Percentiles rank a stretch among this genome's conserved stretches.
These are phyloP conservation scores for Scheffersomyces lignosus DNA, from an alignment of 805 yeast genomes.

Conservation along the genomic window DNA sequence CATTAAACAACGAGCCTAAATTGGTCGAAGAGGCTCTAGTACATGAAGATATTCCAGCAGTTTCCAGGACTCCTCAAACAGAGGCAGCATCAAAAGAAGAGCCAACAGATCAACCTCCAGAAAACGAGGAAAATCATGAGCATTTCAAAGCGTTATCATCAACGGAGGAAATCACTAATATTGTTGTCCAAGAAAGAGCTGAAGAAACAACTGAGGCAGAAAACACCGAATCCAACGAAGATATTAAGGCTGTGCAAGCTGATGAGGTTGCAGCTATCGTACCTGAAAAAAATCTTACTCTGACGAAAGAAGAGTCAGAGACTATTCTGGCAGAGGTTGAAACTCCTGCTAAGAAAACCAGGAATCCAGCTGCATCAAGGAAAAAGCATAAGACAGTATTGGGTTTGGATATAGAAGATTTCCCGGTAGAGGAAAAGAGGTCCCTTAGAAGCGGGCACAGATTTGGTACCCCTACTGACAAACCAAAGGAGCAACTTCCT, in stretches of 20 bases:
- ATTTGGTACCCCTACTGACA: no score
- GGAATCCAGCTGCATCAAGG: conserved; percentile 3
- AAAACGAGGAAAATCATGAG: neutral
- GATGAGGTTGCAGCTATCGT: neutral
- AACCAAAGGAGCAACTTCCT: neutral
- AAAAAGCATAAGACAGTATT: conserved; percentile 12
- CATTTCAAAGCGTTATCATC: no score
- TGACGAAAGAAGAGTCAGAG: no score
- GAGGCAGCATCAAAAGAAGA: no score
- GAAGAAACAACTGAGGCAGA: neutral
- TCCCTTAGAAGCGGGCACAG: conserved; percentile 26
- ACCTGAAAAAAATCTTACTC: no score
- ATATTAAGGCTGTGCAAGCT: neutral
- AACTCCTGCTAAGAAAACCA: conserved; percentile 1
- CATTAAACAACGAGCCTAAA: neutral
- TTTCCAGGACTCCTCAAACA: no score
- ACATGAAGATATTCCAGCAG: no score
- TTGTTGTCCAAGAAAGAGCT: neutral
- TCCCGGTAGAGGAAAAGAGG: conserved; percentile 16
- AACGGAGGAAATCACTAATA: neutral
- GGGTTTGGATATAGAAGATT: conserved; percentile 22
- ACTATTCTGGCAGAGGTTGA: neutral
- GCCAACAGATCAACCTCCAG: neutral
- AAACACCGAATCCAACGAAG: neutral
- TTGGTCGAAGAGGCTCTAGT: neutral